Percentiles rank a stretch among this genome's conserved stretches.
Evolutionary conservation across 768 basidiomycete species (phyloP).

Genomic region (Boletales sp.): DNA sequence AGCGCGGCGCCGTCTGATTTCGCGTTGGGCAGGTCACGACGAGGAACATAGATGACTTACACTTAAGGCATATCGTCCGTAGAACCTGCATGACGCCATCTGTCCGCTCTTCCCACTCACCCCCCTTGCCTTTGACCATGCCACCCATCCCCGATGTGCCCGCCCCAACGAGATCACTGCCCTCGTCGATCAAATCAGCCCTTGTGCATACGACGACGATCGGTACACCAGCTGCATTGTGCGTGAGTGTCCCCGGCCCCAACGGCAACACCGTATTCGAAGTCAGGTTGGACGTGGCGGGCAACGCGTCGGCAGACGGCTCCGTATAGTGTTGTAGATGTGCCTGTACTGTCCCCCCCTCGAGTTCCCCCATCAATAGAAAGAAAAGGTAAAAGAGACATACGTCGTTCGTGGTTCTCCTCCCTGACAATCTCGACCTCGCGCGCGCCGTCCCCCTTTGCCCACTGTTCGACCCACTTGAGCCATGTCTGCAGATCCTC

Average conservation of each 20-base stretch:
- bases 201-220: conserved; percentile 90
- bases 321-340: conserved; percentile 90
- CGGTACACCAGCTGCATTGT: conserved; percentile 82
- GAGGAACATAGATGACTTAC: conserved; percentile 44
- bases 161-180: conserved; percentile 58
- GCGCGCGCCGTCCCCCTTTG: conserved; percentile 59
- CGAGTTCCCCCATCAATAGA: not conserved
- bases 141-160: conserved; percentile 83
- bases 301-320: conserved; percentile 64
- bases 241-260: conserved; percentile 79
- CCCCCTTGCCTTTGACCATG: conserved; percentile 89
- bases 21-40: conserved; percentile 1
- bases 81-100: conserved; percentile 96
- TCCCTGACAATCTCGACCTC: conserved; percentile 75
- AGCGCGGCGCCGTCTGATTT: conserved; percentile 80
- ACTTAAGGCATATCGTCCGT: conserved; percentile 87
- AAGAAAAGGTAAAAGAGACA: conserved; percentile 28
- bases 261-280: conserved; percentile 76
- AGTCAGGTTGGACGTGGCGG: conserved; percentile 54
- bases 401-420: conserved; percentile 80
- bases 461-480: conserved; percentile 80
- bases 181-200: conserved; percentile 89
- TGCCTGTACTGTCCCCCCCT: conserved; percentile 61
- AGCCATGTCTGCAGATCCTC: conserved; percentile 85
- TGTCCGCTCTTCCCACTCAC: conserved; percentile 92